These are phyloP conservation scores for Coccomyxa subellipsoidea DNA, from an alignment of 163 green algal species.

Conservation along the genomic window DNA sequence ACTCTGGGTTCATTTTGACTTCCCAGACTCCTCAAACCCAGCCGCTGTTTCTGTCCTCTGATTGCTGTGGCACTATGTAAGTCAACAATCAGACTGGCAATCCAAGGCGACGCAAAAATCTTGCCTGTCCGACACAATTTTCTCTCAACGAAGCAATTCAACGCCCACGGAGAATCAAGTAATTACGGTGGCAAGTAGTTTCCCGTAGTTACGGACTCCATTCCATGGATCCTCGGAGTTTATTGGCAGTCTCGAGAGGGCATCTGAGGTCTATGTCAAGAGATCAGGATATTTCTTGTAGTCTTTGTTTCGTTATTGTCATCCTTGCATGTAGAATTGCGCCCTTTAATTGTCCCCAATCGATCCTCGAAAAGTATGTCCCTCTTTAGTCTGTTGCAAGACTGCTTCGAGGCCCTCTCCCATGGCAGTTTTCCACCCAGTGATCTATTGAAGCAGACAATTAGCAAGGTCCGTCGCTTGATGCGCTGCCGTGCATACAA, in stretches of 20 bases:
- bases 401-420: neutral
- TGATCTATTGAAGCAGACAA: slow-evolving; percentile 13
- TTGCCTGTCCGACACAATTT: too few species aligned
- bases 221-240: too few species aligned
- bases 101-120: neutral
- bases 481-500: neutral
- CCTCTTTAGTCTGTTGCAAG: slow-evolving; percentile 9
- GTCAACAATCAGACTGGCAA: neutral
- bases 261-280: too few species aligned
- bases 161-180: too few species aligned
- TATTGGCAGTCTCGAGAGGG: too few species aligned
- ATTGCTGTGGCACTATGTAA: neutral
- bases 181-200: too few species aligned
- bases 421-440: slow-evolving; percentile 20
- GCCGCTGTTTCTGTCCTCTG: neutral
- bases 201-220: too few species aligned
- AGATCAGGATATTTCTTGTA: too few species aligned
- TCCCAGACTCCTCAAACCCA: neutral
- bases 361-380: neutral
- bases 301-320: too few species aligned
- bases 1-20: slow-evolving; percentile 8
- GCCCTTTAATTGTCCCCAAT: too few species aligned
- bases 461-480: slow-evolving; percentile 22
- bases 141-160: too few species aligned
- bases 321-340: too few species aligned